Conservation (phyloP, 1,139 yeast genomes). For the Geotrichum candidum region DNA sequence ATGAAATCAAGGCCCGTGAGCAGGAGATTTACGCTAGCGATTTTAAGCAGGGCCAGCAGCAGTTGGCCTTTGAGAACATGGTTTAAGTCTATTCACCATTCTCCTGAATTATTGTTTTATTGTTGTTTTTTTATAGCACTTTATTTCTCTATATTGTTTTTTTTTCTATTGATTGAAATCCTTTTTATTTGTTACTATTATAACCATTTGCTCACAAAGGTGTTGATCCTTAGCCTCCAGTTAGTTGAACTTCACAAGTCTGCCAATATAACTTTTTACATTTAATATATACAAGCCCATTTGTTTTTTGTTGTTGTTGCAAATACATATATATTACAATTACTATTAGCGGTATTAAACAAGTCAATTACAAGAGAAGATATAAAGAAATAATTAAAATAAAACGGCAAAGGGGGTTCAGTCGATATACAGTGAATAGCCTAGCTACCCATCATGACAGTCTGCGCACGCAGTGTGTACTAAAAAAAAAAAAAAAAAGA, state of each 20-base stretch:
- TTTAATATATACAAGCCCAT: too few species aligned
- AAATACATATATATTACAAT: background rate
- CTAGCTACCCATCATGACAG: background rate
- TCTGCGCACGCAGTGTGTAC: background rate
- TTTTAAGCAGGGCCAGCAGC: background rate
- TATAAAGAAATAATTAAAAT: too few species aligned
- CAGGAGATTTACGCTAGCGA: background rate
- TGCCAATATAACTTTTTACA: background rate
- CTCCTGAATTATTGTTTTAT: background rate
- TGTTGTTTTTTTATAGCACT: background rate
- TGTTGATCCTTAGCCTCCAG: background rate
- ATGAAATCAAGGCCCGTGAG: constrained; percentile 7
- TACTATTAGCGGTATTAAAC: background rate
- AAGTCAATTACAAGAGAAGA: too few species aligned
- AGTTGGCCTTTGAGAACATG: constrained; percentile 2
- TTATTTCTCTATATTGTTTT: background rate
- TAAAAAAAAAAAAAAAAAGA: too few species aligned
- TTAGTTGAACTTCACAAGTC: background rate
- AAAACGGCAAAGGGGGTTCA: background rate
- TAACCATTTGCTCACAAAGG: background rate
- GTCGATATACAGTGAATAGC: background rate
- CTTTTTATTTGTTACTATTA: background rate
- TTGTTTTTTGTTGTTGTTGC: too few species aligned
- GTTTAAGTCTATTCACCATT: background rate
- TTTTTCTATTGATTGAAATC: background rate